Evolutionary conservation across 257 asterid species (phyloP).

Genomic region (Rehmannia glutinosa): DNA sequence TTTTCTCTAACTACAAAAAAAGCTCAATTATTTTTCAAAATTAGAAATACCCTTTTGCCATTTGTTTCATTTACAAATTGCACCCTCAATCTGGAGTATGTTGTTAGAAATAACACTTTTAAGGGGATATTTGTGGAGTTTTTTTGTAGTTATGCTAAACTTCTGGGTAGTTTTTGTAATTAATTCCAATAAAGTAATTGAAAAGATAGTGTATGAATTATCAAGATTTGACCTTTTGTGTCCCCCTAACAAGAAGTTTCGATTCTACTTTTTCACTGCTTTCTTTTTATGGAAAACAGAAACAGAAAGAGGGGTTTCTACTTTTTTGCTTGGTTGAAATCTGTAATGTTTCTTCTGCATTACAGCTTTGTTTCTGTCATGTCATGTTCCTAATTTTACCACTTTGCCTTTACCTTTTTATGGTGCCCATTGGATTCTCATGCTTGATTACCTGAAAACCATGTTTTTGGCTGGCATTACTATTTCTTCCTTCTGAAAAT

Average conservation of each 20-base stretch:
- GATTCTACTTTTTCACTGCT: conserved; percentile 32
- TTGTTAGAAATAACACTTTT: no score
- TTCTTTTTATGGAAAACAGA: conserved; percentile 27
- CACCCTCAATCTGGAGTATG: no score
- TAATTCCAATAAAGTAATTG: neutral
- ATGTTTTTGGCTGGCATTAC: conserved; percentile 3
- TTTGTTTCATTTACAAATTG: no score
- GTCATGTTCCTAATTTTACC: neutral
- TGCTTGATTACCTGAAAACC: conserved; percentile 23
- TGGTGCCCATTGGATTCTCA: conserved; percentile 28
- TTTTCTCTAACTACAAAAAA: no score
- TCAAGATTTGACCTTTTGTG: conserved; percentile 40
- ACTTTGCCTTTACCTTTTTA: conserved; percentile 18
- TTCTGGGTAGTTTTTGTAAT: no score
- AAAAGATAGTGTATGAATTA: conserved; percentile 2
- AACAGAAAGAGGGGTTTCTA: conserved; percentile 24
- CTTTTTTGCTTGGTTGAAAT: conserved; percentile 30
- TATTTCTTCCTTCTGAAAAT: conserved; percentile 11
- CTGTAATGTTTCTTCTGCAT: conserved; percentile 32
- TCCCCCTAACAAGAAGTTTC: conserved; percentile 44
- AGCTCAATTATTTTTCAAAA: no score
- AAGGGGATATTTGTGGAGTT: no score
- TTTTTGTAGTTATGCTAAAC: no score
- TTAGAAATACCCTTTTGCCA: no score
- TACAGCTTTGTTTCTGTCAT: conserved; percentile 43